Base-by-base conservation (phyloP, 2,329 filamentous ascomycete species). In the Aphanoascus verrucosus region DNA sequence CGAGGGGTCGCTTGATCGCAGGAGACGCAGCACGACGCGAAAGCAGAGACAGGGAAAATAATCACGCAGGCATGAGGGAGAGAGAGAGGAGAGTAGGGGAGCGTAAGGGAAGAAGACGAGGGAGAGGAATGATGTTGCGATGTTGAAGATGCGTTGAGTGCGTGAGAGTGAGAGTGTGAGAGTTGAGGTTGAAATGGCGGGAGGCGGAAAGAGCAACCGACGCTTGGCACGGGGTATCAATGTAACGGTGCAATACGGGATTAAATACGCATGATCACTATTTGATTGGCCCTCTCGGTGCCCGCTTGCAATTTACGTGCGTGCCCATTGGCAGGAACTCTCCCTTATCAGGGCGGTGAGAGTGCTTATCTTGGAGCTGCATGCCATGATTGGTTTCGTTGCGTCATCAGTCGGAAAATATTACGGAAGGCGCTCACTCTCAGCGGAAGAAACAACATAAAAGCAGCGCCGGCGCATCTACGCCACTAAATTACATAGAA, bases 201-300 rank as follows among this genome's bases (percentile, higher is more conserved):
- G 34, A 40, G n/a, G 20, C 14, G 37, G 19, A 15, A 31, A 31
- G n/a, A 28, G 14, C 41, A 15, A 6, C 3, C n/a, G 3, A 44
- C 11, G n/a, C 50, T 44, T 52, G 50, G 50, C 32, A 43, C 17
- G 37, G n/a, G 40, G 42, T 28, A 19, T 20, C 23, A 41, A 38
- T 45, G 43, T 46, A 46, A 46, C 43, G 19, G 11, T 46, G 43
- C 28, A 17, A 35, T 34, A 11, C 43, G 23, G 1, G 12, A 31
- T n/a, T 14, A 46, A 45, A n/a, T 14, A 6, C 20, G 6, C 42
- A 19, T 1, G n/a, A 9, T 11, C 28, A 4, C 12, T 5, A 6
- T 23, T 14, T 43, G 49, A 45, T 43, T 52, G 35, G 41, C 49
- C 23, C 23, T 28, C 23, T 28, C 23, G 23, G 3, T 28, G 23